Base-by-base conservation (phyloP, 2,329 filamentous ascomycete genomes). In the Fusarium fracticaudum region DNA sequence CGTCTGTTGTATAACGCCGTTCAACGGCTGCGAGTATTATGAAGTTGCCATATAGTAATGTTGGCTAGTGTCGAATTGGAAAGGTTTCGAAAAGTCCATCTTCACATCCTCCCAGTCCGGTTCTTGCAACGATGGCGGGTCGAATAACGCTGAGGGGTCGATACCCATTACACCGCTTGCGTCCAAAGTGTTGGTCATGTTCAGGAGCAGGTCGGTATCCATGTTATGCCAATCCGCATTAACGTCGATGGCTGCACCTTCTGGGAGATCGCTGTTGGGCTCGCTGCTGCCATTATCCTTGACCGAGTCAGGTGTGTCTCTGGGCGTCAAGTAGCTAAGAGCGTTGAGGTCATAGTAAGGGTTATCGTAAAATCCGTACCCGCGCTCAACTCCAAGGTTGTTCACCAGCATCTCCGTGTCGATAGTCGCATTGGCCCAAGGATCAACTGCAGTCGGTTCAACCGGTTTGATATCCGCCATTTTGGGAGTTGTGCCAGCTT, bases 271-370 rank as follows among this genome's bases (percentile, higher is more conserved):
- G 76, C 89, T 91, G 69, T 87, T 91, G 15, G 89, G 88, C 75
- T 91, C 90, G 45, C 90, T 91, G 14, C 84, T 80, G 8, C 87
- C 86, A 73, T 86, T 87, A 64, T 91, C 89, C 79, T 91, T 90
- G 80, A 85, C 89, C 5, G 90, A 91, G 73, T 91, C 90, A 1
- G 90, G 90, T 13, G 90, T 92, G 77, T 91, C 89, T 68, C 91
- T 90, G 1, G 90, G 89, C 31, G 90, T 90, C 64, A 88, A 90
- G 14, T 88, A 82, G 61, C 81, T 84, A 78, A 88, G 85, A 70
- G 91, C 88, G 18, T 85, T 84, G 62, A 90, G 86, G 6, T 87
- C 84, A 24, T 70, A 60, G 47, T 60, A 66, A 11, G 67, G 60
- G n/a, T 70, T 70, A 20, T 86, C 89, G 64, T 64, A 75, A 79